Evolutionary conservation across 805 yeast genomes (phyloP).

Genomic region (Lachancea meyersii): DNA sequence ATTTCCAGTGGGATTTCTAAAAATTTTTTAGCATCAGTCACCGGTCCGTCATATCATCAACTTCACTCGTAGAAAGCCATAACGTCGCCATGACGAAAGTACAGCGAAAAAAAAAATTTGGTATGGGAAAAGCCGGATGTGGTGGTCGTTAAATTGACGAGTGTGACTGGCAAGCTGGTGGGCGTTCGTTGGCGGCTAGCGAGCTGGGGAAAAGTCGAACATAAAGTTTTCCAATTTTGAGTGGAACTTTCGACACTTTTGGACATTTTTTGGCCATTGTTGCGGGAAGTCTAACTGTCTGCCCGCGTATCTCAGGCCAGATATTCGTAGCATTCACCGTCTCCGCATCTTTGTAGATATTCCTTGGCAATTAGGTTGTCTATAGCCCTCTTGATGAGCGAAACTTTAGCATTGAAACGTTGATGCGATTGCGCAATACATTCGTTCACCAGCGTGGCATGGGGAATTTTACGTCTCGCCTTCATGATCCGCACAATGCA

Average conservation of each 20-base stretch:
- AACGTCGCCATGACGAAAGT: too few species aligned
- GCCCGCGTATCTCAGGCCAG: slow-evolving; percentile 45
- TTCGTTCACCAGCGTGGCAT: slow-evolving; percentile 76
- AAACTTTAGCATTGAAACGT: slow-evolving; percentile 78
- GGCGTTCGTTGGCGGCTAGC: background rate
- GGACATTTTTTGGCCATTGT: background rate
- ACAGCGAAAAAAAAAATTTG: too few species aligned
- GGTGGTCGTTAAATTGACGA: background rate
- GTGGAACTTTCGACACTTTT: background rate
- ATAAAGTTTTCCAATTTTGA: background rate
- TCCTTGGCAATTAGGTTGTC: slow-evolving; percentile 81
- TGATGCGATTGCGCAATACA: slow-evolving; percentile 75
- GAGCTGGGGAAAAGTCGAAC: too few species aligned
- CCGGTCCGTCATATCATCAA: background rate
- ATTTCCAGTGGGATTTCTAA: slow-evolving; percentile 7
- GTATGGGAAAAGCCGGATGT: background rate
- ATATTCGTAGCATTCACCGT: slow-evolving; percentile 70
- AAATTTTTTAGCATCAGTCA: slow-evolving; percentile 3
- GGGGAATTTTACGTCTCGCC: slow-evolving; percentile 74
- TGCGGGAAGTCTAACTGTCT: too few species aligned
- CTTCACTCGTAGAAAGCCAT: too few species aligned
- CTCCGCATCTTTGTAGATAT: slow-evolving; percentile 70
- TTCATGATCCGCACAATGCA: slow-evolving; percentile 96
- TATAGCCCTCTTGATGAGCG: slow-evolving; percentile 82
- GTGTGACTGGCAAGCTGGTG: background rate